phyloP scores from a whole-genome alignment of 768 basidiomycete species.

The Phanerodontia chrysosporium region DNA sequence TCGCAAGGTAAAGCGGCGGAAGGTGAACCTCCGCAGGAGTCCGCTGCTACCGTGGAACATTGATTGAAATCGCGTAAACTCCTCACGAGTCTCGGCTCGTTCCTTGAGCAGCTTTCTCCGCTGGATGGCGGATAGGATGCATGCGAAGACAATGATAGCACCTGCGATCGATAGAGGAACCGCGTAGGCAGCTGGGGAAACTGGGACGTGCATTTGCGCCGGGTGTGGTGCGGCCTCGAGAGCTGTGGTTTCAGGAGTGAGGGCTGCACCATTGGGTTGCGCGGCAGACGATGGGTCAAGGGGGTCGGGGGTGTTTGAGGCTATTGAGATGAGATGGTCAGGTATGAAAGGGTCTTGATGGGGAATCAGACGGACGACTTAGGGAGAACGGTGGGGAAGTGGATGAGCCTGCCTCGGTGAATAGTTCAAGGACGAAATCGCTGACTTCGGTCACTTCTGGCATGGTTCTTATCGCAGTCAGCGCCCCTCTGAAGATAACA shows the following conservation, averaged over 20 bases:
- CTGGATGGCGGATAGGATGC: slow-evolving; percentile 22
- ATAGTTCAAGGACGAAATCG: slow-evolving; percentile 22
- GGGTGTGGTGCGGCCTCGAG: slow-evolving; percentile 5
- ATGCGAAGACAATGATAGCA: slow-evolving; percentile 25
- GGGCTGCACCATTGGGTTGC: neutral
- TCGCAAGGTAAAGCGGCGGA: neutral
- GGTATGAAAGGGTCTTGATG: neutral
- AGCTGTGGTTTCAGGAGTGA: slow-evolving; percentile 11
- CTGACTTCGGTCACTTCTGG: slow-evolving; percentile 19
- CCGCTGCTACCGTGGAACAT: neutral
- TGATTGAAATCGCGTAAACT: neutral
- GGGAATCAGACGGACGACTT: slow-evolving; percentile 14
- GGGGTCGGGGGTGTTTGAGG: neutral
- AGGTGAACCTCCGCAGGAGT: neutral
- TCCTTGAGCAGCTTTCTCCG: slow-evolving; percentile 23
- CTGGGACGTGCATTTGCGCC: slow-evolving; percentile 17
- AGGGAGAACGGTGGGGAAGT: slow-evolving; percentile 28
- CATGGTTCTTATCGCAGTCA: slow-evolving; percentile 10
- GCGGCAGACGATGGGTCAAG: neutral
- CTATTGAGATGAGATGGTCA: neutral
- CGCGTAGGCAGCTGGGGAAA: slow-evolving; percentile 29
- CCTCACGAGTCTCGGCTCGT: slow-evolving; percentile 10
- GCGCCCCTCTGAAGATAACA: neutral
- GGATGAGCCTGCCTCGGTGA: slow-evolving; percentile 24
- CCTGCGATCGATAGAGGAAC: slow-evolving; percentile 31